Evolutionary conservation across 1,139 yeast genomes (phyloP).

Genomic region (Yarrowia galli): DNA sequence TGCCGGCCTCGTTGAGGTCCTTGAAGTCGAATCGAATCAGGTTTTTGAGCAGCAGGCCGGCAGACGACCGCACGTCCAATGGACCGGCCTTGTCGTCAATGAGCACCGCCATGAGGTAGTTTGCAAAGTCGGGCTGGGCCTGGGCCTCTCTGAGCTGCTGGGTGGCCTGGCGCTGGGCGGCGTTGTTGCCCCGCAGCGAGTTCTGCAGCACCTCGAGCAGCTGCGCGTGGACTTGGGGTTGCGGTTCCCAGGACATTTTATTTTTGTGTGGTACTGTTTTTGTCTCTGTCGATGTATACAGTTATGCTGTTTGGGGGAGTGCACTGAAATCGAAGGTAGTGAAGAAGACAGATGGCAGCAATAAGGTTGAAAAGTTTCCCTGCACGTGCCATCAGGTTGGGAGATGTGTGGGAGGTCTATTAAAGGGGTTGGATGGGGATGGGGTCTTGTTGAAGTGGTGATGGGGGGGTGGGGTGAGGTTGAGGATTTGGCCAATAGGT

Average conservation of each 20-base stretch:
- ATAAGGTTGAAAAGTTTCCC: conserved; percentile 38
- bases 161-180: conserved; percentile 63
- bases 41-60: conserved; percentile 86
- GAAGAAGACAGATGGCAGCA: conserved; percentile 38
- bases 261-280: not conserved
- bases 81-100: conserved; percentile 55
- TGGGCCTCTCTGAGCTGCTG: conserved; percentile 72
- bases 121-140: conserved; percentile 74
- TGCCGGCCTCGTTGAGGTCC: conserved; percentile 52
- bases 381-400: conserved; percentile 37
- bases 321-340: conserved; percentile 27
- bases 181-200: conserved; percentile 65
- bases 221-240: conserved; percentile 66
- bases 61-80: conserved; percentile 73
- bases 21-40: conserved; percentile 56
- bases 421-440: not conserved
- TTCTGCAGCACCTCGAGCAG: conserved; percentile 68
- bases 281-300: too few species aligned
- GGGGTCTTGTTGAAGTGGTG: not conserved
- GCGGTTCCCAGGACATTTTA: conserved; percentile 63
- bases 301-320: not conserved
- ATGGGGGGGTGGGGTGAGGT: too few species aligned
- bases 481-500: too few species aligned
- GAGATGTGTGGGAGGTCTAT: conserved; percentile 24
- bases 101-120: conserved; percentile 75